A percentile compares a stretch with the other conserved stretches of the same genome.
phyloP scores from a whole-genome alignment of 306 rosid species.

The Medicago arabica region DNA sequence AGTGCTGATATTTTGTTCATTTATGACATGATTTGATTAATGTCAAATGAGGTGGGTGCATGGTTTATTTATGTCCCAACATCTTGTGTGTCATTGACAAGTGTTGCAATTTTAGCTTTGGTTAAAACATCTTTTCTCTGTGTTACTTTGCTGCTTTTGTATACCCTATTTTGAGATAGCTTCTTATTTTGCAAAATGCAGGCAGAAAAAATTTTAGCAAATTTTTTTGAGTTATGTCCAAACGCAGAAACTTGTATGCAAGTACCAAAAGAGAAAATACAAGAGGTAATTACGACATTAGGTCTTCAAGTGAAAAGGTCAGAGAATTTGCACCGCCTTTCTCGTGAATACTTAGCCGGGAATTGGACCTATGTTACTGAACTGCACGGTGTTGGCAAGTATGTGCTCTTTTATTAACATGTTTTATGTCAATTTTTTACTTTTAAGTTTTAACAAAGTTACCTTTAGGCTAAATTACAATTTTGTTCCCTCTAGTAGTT shows the following conservation, averaged over 20 bases:
- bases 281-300: slow-evolving; percentile 50
- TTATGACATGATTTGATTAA: no score
- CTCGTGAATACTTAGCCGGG: slow-evolving; percentile 48
- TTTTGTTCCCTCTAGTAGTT: no score
- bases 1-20: no score
- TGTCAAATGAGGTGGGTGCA: no score
- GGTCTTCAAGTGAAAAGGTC: slow-evolving; percentile 68
- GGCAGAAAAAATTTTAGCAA: slow-evolving; percentile 44
- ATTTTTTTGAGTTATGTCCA: slow-evolving; percentile 69
- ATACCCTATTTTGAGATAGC: not conserved
- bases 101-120: no score
- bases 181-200: slow-evolving; percentile 44
- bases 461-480: no score
- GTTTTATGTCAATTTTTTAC: no score
- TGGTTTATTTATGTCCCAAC: no score
- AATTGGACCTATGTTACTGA: not conserved
- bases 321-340: slow-evolving; percentile 52
- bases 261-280: slow-evolving; percentile 54
- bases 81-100: no score
- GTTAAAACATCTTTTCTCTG: no score
- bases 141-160: no score
- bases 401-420: not conserved
- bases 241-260: slow-evolving; percentile 63
- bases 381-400: not conserved
- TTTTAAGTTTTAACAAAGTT: no score